Conservation (phyloP, 1,139 yeast species). For the Debaryomycetaceae sp. region DNA sequence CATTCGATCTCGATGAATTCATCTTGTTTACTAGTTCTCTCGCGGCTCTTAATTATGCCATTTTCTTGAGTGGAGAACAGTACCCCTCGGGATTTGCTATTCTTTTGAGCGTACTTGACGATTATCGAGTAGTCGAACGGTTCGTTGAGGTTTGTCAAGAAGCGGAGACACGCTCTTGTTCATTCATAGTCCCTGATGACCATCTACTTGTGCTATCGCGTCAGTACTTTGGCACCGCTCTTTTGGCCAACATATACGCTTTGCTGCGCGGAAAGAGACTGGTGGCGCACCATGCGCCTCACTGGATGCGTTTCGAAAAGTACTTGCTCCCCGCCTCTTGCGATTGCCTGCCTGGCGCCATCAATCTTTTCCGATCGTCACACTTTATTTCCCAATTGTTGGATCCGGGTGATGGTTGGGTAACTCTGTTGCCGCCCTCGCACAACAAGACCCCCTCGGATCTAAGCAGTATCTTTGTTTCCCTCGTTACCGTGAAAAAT, state of each 20-base stretch:
- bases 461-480: too few relatives aligned
- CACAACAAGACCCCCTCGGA: too few relatives aligned
- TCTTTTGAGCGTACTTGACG: conserved; percentile 47
- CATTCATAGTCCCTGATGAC: conserved; percentile 17
- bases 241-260: conserved; percentile 47
- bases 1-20: conserved; percentile 24
- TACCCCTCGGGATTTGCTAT: conserved; percentile 46
- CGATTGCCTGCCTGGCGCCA: too few relatives aligned
- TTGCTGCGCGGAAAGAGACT: conserved; percentile 15
- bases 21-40: conserved; percentile 38
- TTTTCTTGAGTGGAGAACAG: conserved; percentile 46
- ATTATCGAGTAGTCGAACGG: conserved; percentile 39
- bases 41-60: conserved; percentile 42
- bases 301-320: too few relatives aligned
- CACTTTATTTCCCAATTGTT: too few relatives aligned
- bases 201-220: conserved; percentile 35
- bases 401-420: too few relatives aligned
- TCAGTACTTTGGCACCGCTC: conserved; percentile 34
- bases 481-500: too few relatives aligned
- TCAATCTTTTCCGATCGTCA: too few relatives aligned
- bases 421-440: too few relatives aligned
- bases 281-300: conserved; percentile 15
- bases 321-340: too few relatives aligned
- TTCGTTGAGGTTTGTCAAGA: conserved; percentile 14
- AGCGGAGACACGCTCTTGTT: conserved; percentile 6